phyloP scores from a whole-genome alignment of 2,329 filamentous ascomycete genomes.

The Neobulgaria alba region DNA sequence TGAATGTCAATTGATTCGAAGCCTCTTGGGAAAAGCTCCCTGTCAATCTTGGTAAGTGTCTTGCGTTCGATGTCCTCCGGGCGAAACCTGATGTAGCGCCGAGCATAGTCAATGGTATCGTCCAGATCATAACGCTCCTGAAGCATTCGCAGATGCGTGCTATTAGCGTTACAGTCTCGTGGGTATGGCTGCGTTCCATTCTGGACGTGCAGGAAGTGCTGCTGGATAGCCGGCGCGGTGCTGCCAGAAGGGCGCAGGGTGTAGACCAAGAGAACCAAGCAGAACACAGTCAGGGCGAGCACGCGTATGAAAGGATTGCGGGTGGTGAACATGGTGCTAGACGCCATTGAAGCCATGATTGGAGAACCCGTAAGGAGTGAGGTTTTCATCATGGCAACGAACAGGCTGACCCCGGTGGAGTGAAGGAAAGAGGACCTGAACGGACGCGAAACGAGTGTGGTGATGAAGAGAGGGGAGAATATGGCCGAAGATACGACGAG shows the following conservation, averaged over 20 bases:
- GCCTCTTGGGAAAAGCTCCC: conserved; percentile 37
- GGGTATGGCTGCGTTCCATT: conserved; percentile 5
- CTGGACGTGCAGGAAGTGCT: conserved; percentile 6
- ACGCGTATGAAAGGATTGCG: conserved; percentile 19
- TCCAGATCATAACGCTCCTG: conserved; percentile 40
- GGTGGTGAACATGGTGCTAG: conserved; percentile 11
- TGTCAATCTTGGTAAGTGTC: conserved; percentile 41
- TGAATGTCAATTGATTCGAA: conserved; percentile 41
- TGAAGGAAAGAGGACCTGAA: too few species aligned
- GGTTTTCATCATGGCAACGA: too few species aligned
- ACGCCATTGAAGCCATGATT: too few species aligned
- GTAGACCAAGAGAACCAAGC: conserved; percentile 18
- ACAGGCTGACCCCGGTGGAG: too few species aligned
- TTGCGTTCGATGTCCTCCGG: conserved; percentile 42
- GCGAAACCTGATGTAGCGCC: conserved; percentile 45
- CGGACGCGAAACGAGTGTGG: too few species aligned
- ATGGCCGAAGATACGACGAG: too few species aligned
- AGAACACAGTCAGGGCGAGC: conserved; percentile 18
- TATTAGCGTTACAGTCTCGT: conserved; percentile 40
- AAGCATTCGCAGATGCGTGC: conserved; percentile 36
- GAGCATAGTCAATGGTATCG: conserved; percentile 46
- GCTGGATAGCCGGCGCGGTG: conserved; percentile 6
- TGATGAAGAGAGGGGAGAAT: too few species aligned
- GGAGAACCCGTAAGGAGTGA: conserved; percentile 20
- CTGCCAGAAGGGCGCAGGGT: conserved; percentile 12